These are phyloP conservation scores for Vicia sativa DNA, from an alignment of 306 rosid species.

Conservation along the genomic window DNA sequence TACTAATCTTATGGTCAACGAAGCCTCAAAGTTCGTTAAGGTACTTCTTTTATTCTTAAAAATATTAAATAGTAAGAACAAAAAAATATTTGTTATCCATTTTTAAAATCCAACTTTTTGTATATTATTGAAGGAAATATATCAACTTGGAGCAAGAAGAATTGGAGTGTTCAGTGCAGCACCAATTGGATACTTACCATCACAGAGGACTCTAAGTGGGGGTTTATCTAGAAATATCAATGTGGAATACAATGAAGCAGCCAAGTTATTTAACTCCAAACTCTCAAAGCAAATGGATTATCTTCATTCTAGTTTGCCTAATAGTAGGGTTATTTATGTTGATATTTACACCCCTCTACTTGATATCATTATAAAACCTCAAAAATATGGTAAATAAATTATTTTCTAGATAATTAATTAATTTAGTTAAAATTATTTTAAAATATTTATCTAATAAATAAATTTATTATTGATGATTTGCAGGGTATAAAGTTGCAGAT, in stretches of 20 bases:
- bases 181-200: slow-evolving; percentile 82
- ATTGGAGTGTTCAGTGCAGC: slow-evolving; percentile 69
- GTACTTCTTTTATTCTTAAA: slow-evolving; percentile 22
- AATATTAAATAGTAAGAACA: not conserved
- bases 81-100: too few species aligned
- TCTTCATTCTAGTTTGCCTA: slow-evolving; percentile 36
- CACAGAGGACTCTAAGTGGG: slow-evolving; percentile 66
- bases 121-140: slow-evolving; percentile 43
- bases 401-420: not conserved
- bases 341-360: slow-evolving; percentile 64
- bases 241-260: slow-evolving; percentile 57
- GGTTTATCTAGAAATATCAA: slow-evolving; percentile 55
- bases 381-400: slow-evolving; percentile 23
- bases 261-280: slow-evolving; percentile 58
- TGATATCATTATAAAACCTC: slow-evolving; percentile 54
- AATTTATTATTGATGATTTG: not conserved
- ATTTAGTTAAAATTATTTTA: not conserved
- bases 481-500: slow-evolving; percentile 55
- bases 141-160: slow-evolving; percentile 65
- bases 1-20: slow-evolving; percentile 61
- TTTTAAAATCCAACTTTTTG: too few species aligned
- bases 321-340: slow-evolving; percentile 51
- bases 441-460: not conserved
- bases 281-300: slow-evolving; percentile 38
- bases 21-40: slow-evolving; percentile 57